Evolutionary conservation across 495 filamentous ascomycete genomes (phyloP).

Genomic region (Cetradonia linearis): DNA sequence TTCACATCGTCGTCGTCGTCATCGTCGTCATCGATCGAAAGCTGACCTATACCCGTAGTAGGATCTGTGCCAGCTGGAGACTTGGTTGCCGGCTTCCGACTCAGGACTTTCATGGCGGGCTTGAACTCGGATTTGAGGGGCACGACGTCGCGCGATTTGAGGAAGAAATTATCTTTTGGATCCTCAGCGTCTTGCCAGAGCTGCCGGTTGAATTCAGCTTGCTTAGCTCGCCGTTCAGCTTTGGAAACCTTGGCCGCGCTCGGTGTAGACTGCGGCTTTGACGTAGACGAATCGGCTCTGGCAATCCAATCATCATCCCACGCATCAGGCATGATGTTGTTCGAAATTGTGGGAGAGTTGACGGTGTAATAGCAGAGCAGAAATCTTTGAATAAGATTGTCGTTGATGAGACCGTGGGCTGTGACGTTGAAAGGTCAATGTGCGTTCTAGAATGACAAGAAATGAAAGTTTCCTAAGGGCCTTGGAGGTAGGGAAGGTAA

Average conservation of each 20-base stretch:
- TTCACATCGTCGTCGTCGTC: slow-evolving; percentile 62
- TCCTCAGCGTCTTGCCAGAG: slow-evolving; percentile 77
- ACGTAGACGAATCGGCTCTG: slow-evolving; percentile 49
- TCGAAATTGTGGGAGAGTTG: slow-evolving; percentile 21
- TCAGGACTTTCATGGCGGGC: slow-evolving; percentile 68
- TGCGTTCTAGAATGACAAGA: not conserved
- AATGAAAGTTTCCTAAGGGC: not conserved
- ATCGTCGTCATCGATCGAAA: slow-evolving; percentile 50
- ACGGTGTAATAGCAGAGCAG: not conserved
- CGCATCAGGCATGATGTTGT: slow-evolving; percentile 54
- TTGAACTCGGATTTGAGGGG: slow-evolving; percentile 77
- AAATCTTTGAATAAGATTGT: not conserved
- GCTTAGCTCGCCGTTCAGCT: slow-evolving; percentile 67
- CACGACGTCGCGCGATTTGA: slow-evolving; percentile 53
- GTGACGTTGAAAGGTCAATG: not conserved
- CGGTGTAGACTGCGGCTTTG: slow-evolving; percentile 14
- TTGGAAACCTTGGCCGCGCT: slow-evolving; percentile 48
- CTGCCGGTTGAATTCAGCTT: slow-evolving; percentile 70
- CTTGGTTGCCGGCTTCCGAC: slow-evolving; percentile 60
- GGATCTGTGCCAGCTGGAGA: slow-evolving; percentile 38
- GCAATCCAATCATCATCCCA: slow-evolving; percentile 90
- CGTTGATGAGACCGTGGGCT: not conserved
- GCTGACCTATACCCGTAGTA: slow-evolving; percentile 44
- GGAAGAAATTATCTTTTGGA: slow-evolving; percentile 61
- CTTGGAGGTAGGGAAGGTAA: no score